These are phyloP conservation scores for Ascobolus immersus DNA, from an alignment of 495 filamentous ascomycete species.

Conservation along the genomic window DNA sequence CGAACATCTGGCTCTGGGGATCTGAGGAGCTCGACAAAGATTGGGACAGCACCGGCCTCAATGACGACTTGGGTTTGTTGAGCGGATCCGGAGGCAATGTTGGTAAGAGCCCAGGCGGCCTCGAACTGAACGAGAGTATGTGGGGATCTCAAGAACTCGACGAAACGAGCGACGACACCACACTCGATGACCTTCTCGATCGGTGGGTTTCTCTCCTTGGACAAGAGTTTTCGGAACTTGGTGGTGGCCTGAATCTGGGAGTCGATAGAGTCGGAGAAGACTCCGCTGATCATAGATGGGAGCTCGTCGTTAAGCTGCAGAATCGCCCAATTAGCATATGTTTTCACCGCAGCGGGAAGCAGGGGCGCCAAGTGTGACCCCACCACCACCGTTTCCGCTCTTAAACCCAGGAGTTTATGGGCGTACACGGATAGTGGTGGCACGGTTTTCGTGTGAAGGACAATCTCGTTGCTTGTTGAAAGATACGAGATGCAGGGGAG, in stretches of 20 bases:
- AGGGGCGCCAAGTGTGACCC: too few species aligned
- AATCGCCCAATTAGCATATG: too few species aligned
- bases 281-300: constrained; percentile 88
- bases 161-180: constrained; percentile 88
- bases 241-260: constrained; percentile 96
- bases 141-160: constrained; percentile 92
- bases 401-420: too few species aligned
- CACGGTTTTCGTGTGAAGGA: too few species aligned
- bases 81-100: constrained; percentile 94
- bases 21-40: constrained; percentile 84
- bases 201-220: constrained; percentile 95
- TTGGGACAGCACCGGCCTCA: constrained; percentile 90
- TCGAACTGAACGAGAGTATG: constrained; percentile 98
- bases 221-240: constrained; percentile 91
- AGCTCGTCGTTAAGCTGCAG: constrained; percentile 84
- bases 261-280: constrained; percentile 97
- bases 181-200: constrained; percentile 99
- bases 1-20: constrained; percentile 96
- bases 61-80: constrained; percentile 97
- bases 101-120: constrained; percentile 96
- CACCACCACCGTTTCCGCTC: too few species aligned
- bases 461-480: too few species aligned
- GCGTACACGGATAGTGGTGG: too few species aligned
- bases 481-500: neutral
- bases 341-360: too few species aligned